phyloP scores from a whole-genome alignment of 768 basidiomycete species.

The Lentinus tigrinus region DNA sequence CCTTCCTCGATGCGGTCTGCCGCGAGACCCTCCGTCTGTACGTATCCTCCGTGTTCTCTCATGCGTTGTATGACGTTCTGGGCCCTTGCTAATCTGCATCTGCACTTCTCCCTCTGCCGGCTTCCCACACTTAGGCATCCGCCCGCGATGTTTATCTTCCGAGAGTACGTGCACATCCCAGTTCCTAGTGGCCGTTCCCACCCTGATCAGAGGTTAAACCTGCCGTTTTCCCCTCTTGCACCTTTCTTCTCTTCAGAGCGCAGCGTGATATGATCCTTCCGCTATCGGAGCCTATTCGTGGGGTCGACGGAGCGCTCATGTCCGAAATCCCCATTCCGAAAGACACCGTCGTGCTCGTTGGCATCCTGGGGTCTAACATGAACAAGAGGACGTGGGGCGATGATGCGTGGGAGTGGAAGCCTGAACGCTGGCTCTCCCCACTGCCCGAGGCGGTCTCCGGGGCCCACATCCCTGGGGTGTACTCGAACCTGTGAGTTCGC shows the following conservation, averaged over 20 bases:
- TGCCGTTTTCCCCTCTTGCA: constrained; percentile 6
- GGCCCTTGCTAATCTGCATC: neutral
- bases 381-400: constrained; percentile 44
- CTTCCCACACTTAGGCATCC: constrained; percentile 12
- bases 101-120: neutral
- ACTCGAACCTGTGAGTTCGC: constrained; percentile 20
- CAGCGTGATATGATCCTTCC: constrained; percentile 46
- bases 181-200: constrained; percentile 23
- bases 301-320: constrained; percentile 19
- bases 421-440: constrained; percentile 41
- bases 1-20: constrained; percentile 38
- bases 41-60: neutral
- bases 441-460: constrained; percentile 17
- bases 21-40: constrained; percentile 33
- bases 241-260: constrained; percentile 16
- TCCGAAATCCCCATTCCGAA: constrained; percentile 35
- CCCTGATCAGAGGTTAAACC: constrained; percentile 25
- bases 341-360: constrained; percentile 38
- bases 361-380: constrained; percentile 41
- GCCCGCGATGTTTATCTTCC: constrained; percentile 21
- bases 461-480: constrained; percentile 22
- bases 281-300: constrained; percentile 19
- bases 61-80: neutral
- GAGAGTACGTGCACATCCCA: constrained; percentile 9
- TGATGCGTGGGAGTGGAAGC: constrained; percentile 42